Evolutionary conservation across 768 basidiomycete genomes (phyloP).

Genomic region (Rhizopogon vesiculosus): DNA sequence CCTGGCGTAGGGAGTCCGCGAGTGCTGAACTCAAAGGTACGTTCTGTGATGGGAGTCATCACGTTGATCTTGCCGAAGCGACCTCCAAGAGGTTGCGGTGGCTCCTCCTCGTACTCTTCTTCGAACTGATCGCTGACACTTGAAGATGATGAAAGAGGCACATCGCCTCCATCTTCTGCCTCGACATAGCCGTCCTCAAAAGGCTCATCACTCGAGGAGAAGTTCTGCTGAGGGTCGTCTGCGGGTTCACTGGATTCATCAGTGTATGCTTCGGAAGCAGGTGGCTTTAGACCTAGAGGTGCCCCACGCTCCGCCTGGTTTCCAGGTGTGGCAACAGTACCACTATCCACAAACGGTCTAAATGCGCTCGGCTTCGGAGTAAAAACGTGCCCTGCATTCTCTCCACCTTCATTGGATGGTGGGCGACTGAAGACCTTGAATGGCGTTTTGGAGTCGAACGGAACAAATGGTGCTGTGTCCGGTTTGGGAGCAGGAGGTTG

Average conservation of each 20-base stretch:
- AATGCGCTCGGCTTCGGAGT: slow-evolving; percentile 43
- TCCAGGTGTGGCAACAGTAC: slow-evolving; percentile 9
- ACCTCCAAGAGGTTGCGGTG: slow-evolving; percentile 54
- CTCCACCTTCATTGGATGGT: slow-evolving; percentile 36
- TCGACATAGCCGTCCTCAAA: slow-evolving; percentile 25
- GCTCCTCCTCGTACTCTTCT: slow-evolving; percentile 23
- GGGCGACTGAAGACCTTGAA: slow-evolving; percentile 70
- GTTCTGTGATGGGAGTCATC: slow-evolving; percentile 97
- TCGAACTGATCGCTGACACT: slow-evolving; percentile 14
- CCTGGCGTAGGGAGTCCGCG: slow-evolving; percentile 34
- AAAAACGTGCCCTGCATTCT: slow-evolving; percentile 32
- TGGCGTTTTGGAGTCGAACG: slow-evolving; percentile 37
- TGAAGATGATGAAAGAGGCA: slow-evolving; percentile 22
- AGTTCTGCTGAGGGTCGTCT: slow-evolving; percentile 13
- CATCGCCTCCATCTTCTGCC: slow-evolving; percentile 19
- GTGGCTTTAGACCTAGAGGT: slow-evolving; percentile 11
- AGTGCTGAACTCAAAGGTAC: slow-evolving; percentile 83
- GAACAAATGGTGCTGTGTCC: slow-evolving; percentile 33
- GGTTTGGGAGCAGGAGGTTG: slow-evolving; percentile 9
- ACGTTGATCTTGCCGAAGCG: slow-evolving; percentile 82
- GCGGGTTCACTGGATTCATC: slow-evolving; percentile 28
- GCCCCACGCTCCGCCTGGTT: slow-evolving; percentile 7
- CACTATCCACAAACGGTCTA: slow-evolving; percentile 32
- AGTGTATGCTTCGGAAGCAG: slow-evolving; percentile 18
- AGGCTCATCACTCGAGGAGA: slow-evolving; percentile 32